phyloP scores from a whole-genome alignment of 495 filamentous ascomycete genomes.

The Penicillium coprophilum region DNA sequence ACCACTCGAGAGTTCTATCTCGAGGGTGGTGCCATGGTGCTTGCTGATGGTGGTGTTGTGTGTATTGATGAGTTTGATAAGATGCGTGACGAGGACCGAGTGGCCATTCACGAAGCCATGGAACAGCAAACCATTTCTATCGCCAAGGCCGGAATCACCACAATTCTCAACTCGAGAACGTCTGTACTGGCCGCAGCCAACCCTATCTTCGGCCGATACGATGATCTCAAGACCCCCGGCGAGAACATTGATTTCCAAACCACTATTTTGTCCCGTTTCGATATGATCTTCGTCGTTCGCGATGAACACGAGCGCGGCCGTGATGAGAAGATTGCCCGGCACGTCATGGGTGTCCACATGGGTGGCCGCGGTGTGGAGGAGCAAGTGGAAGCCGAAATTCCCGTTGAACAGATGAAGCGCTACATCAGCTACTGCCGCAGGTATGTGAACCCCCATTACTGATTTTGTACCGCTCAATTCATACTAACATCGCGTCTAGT shows the following conservation, averaged over 20 bases:
- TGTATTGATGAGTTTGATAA: conserved; percentile 99
- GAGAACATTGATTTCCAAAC: conserved; percentile 99
- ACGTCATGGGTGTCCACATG: conserved; percentile 99
- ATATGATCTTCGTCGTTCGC: conserved; percentile 99
- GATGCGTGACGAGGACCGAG: conserved; percentile 98
- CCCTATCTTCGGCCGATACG: conserved; percentile 96
- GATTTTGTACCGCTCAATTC: neutral
- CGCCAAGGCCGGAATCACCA: conserved; percentile 98
- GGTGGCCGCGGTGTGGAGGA: conserved; percentile 82
- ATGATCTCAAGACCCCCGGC: conserved; percentile 94
- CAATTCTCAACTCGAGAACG: conserved; percentile 93
- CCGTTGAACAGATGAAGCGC: conserved; percentile 94
- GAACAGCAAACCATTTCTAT: conserved; percentile 99
- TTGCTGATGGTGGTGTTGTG: conserved; percentile 95
- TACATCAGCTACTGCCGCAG: conserved; percentile 98
- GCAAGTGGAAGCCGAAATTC: conserved; percentile 78
- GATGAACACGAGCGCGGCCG: conserved; percentile 88
- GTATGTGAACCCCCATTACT: conserved; percentile 49
- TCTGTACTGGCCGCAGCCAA: conserved; percentile 96
- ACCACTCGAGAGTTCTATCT: conserved; percentile 96
- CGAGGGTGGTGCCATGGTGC: conserved; percentile 98
- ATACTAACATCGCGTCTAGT: conserved; percentile 51
- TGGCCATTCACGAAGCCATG: conserved; percentile 99
- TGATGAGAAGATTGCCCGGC: conserved; percentile 91
- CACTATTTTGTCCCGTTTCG: conserved; percentile 96